Percentiles rank a stretch among this genome's conserved stretches.
Conservation (phyloP, 2,329 filamentous ascomycete genomes). For the Acrocalymma vagum region DNA sequence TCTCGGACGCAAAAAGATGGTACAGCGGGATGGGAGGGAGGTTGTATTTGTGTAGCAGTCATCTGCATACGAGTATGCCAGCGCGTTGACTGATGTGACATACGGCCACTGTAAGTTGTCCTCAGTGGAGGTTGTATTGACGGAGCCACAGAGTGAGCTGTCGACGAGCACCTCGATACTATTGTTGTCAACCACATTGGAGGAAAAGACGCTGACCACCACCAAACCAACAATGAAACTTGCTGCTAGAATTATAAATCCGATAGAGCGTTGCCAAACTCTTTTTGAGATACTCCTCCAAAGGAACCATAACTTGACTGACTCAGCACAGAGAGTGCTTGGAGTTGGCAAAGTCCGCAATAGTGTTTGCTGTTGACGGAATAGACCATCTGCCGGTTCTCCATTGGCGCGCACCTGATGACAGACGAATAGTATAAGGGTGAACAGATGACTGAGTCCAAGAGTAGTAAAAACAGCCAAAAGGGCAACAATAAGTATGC, state of each 20-base stretch:
- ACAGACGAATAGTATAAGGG: slow-evolving; percentile 23
- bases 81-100: too few species aligned
- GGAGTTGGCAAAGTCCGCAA: slow-evolving; percentile 25
- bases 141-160: slow-evolving; percentile 17
- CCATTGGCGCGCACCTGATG: slow-evolving; percentile 24
- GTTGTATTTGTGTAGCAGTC: too few species aligned
- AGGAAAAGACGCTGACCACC: slow-evolving; percentile 24
- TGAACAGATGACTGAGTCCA: slow-evolving; percentile 24
- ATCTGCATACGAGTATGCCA: too few species aligned
- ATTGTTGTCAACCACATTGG: slow-evolving; percentile 18
- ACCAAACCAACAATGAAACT: slow-evolving; percentile 16
- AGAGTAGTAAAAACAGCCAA: too few species aligned
- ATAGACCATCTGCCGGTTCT: slow-evolving; percentile 16
- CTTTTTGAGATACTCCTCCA: slow-evolving; percentile 19
- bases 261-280: slow-evolving; percentile 13
- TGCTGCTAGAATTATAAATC: slow-evolving; percentile 11
- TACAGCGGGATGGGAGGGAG: too few species aligned
- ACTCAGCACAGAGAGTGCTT: slow-evolving; percentile 20
- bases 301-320: slow-evolving; percentile 27
- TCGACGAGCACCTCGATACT: slow-evolving; percentile 20
- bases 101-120: too few species aligned
- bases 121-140: too few species aligned
- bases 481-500: slow-evolving; percentile 26
- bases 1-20: slow-evolving; percentile 7
- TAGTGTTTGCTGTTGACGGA: slow-evolving; percentile 28